These are phyloP conservation scores for Cladosporium phlei DNA, from an alignment of 2,329 filamentous ascomycete genomes.

Conservation along the genomic window DNA sequence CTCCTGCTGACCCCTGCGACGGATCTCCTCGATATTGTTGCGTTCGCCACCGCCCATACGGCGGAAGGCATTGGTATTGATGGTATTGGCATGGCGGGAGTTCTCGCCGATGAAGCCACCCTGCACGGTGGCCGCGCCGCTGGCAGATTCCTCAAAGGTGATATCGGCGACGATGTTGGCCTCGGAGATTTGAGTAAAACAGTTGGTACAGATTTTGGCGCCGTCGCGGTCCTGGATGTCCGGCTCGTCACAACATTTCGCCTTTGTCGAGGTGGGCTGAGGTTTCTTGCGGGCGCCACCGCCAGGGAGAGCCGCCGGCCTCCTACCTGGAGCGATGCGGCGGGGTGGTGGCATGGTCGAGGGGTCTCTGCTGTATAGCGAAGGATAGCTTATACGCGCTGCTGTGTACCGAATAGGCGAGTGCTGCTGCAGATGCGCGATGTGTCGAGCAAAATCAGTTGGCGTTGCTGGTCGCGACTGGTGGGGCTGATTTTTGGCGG, in stretches of 20 bases:
- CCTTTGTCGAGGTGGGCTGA: background rate
- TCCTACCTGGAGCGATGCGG: constrained; percentile 2
- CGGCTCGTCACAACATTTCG: constrained; percentile 25
- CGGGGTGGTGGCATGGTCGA: constrained; percentile 13
- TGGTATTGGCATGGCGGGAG: constrained; percentile 69
- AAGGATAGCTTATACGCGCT: constrained; percentile 5
- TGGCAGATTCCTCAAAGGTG: constrained; percentile 80
- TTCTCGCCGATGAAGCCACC: constrained; percentile 83
- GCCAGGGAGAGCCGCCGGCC: constrained; percentile 12
- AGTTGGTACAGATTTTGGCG: constrained; percentile 66
- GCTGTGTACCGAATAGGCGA: no score
- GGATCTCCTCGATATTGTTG: constrained; percentile 55
- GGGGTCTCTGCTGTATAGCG: background rate
- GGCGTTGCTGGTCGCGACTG: background rate
- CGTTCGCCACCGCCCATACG: constrained; percentile 44
- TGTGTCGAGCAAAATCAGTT: constrained; percentile 25
- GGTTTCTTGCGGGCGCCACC: constrained; percentile 10
- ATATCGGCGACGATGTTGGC: constrained; percentile 89
- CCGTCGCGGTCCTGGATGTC: constrained; percentile 30
- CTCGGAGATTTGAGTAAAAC: constrained; percentile 78
- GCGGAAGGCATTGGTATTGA: constrained; percentile 45
- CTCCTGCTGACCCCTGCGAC: constrained; percentile 38
- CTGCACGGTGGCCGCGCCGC: constrained; percentile 83
- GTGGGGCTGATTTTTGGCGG: background rate
- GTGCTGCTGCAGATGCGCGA: constrained; percentile 23